A percentile compares a stretch with the other conserved stretches of the same genome.
Evolutionary conservation across 148 eudicot species (phyloP).

Genomic region (Silene latifolia): DNA sequence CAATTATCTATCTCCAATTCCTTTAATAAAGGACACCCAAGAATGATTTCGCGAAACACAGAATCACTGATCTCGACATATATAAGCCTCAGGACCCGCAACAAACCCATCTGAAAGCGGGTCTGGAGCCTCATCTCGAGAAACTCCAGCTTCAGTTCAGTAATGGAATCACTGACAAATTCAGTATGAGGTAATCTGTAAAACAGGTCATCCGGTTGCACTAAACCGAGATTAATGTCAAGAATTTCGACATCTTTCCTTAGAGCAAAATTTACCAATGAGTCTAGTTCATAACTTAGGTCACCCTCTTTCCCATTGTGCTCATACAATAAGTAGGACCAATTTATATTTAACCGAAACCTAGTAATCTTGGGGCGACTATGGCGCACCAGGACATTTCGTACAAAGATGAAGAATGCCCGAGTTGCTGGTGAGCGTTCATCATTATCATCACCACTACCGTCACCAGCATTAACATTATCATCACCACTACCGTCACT

Average conservation of each 20-base stretch:
- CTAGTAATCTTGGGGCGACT: background rate
- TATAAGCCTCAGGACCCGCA: conserved; percentile 16
- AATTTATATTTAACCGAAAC: background rate
- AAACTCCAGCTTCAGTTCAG: conserved; percentile 16
- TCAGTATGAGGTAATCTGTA: conserved; percentile 17
- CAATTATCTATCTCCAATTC: conserved; percentile 9
- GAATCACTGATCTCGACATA: background rate
- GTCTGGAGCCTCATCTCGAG: conserved; percentile 5
- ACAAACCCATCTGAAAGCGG: conserved; percentile 15
- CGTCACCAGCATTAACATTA: background rate
- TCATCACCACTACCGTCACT: too few relatives aligned
- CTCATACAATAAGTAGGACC: background rate
- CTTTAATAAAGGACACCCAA: conserved; percentile 27
- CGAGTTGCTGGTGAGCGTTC: background rate
- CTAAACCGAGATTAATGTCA: conserved; percentile 9
- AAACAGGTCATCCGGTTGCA: conserved; percentile 5
- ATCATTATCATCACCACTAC: background rate
- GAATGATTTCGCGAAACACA: conserved; percentile 10
- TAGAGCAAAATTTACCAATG: conserved; percentile 1
- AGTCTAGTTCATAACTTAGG: background rate
- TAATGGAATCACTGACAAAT: conserved; percentile 15
- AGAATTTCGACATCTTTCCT: conserved; percentile 16
- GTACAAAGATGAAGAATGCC: conserved; percentile 9
- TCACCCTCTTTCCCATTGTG: background rate
- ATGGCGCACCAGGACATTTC: background rate